Conservation (phyloP, 306 rosid genomes). For the Acacia melanoxylon region DNA sequence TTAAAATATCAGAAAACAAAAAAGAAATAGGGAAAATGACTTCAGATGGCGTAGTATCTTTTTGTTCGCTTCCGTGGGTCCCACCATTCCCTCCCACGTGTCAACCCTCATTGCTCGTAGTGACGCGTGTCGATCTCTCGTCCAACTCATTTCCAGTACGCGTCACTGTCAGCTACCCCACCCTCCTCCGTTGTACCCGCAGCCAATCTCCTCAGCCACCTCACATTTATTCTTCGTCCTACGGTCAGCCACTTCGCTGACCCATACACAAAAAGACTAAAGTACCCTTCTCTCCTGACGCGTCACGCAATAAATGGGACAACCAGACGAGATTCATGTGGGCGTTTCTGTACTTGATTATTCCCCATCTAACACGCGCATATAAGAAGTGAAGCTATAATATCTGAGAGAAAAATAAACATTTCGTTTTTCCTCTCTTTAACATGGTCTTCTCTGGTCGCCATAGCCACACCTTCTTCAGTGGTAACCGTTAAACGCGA, state of each 20-base stretch:
- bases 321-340: too few species aligned
- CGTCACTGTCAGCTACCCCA: slow-evolving; percentile 41
- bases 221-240: background rate
- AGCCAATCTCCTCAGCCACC: slow-evolving; percentile 17
- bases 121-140: slow-evolving; percentile 27
- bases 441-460: slow-evolving; percentile 12
- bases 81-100: slow-evolving; percentile 30
- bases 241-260: background rate
- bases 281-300: background rate
- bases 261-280: background rate
- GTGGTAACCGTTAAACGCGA: slow-evolving; percentile 2
- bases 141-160: slow-evolving; percentile 35
- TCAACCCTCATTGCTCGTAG: background rate
- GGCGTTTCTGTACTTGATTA: background rate
- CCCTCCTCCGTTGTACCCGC: slow-evolving; percentile 29
- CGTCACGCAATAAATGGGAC: background rate
- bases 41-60: background rate
- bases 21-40: background rate
- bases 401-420: background rate
- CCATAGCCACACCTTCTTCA: background rate
- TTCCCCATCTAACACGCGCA: background rate
- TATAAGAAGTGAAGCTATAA: slow-evolving; percentile 23
- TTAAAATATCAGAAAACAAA: background rate
- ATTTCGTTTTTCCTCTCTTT: background rate
- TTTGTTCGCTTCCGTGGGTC: background rate